Percentiles rank a stretch among this genome's conserved stretches.
Conservation (phyloP, 2,329 filamentous ascomycete genomes). For the Ceratocystis albifundus region DNA sequence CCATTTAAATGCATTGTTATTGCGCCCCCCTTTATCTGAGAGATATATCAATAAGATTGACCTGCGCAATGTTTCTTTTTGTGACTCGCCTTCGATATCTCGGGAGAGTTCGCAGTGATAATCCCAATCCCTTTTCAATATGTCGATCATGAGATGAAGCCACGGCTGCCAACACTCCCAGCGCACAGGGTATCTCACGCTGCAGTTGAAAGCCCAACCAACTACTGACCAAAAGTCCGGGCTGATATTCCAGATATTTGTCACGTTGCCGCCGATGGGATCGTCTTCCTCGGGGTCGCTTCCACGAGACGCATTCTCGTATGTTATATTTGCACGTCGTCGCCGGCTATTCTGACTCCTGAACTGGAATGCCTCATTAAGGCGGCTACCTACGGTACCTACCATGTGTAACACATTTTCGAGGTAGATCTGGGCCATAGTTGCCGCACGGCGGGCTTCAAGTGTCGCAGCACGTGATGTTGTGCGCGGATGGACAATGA, state of each 20-base stretch:
- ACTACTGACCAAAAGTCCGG: constrained; percentile 81
- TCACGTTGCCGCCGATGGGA: constrained; percentile 47
- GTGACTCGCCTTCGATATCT: constrained; percentile 20
- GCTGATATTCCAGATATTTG: constrained; percentile 62
- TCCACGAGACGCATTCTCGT: constrained; percentile 32
- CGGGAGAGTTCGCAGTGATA: constrained; percentile 25
- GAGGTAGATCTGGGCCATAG: constrained; percentile 58
- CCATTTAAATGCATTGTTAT: constrained; percentile 38
- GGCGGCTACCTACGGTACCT: constrained; percentile 57
- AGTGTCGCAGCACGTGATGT: constrained; percentile 58
- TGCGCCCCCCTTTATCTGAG: constrained; percentile 35
- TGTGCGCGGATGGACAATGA: constrained; percentile 69
- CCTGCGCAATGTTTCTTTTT: constrained; percentile 33
- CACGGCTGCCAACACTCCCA: constrained; percentile 76
- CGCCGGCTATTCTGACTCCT: constrained; percentile 29
- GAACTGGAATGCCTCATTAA: constrained; percentile 65
- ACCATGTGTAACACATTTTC: constrained; percentile 52
- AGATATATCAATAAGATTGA: constrained; percentile 54
- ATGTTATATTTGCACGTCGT: constrained; percentile 26
- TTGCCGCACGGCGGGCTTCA: constrained; percentile 51
- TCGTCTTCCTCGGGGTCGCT: constrained; percentile 38
- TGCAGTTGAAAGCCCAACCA: constrained; percentile 92
- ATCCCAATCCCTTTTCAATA: constrained; percentile 59
- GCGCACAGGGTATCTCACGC: constrained; percentile 54
- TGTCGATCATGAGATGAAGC: constrained; percentile 68